Evolutionary conservation across 805 yeast genomes (phyloP), one percentile per base, ranked within the genome.

Genomic region (Wickerhamomyces xylosicus): DNA sequence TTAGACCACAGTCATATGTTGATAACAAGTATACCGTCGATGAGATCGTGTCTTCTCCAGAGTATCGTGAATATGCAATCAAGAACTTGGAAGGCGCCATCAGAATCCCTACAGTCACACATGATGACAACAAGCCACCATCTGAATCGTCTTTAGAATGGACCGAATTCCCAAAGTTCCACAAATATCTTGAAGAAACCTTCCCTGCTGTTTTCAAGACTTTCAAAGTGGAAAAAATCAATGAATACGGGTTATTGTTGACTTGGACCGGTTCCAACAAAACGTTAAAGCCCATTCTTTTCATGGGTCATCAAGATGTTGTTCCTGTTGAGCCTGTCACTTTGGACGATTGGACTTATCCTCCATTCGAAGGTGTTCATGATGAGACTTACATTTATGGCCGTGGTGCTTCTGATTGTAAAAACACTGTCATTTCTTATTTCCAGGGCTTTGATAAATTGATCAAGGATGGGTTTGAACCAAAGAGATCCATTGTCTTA

Each of bases 281-380:
- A 2, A 41, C 53, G 2, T 59, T 78, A 48, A 75, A 79, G 52
- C 95, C 95, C 6, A 48, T 79, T 18, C 48, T 85, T 58, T 61
- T 83, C 36, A 71, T 80, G 58, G 89, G 92, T 2, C 95, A 85
- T 55, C 85, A 79, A 54, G 95, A 85, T 53, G 85, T 79, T 3
- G 95, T 85, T 15, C 95, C 95, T 0, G 82, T 82, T 4, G 81
- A 76, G 51, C 52, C 56, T n/a, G 72, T 67, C 17, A 75, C 86
- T 2, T 56, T 66, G 33, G 63, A 59, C 20, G 61, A 70, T 37
- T 85, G 95, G 95, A 63, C 60, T 1, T 66, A 72, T 49, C 77
- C 77, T 6, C 94, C 95, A 3, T 82, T 75, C 43, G 54, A 67
- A 18, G 86, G 82, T 11, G 63, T 69, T 49, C 82, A 63, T 50